phyloP scores from a whole-genome alignment of 1,284 basidiomycete genomes.

The Tilletia caries region DNA sequence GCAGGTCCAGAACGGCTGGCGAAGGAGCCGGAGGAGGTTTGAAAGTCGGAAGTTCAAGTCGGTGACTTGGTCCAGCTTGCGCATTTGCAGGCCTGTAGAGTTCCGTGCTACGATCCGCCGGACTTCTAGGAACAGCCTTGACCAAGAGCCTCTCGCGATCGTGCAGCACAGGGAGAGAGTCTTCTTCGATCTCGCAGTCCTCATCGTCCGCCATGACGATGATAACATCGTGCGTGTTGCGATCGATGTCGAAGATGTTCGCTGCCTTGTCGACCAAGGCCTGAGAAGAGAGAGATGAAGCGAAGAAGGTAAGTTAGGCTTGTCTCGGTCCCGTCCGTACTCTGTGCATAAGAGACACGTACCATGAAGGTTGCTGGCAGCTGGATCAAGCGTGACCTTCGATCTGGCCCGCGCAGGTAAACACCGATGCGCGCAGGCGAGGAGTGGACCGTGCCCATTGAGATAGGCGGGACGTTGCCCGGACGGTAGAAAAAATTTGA shows the following conservation, averaged over 20 bases:
- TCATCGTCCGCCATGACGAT: slow-evolving; percentile 5
- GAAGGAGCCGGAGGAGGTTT: background rate
- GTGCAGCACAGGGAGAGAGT: background rate
- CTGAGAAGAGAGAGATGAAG: background rate
- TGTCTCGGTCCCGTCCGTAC: background rate
- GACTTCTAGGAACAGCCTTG: background rate
- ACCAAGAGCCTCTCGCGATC: background rate
- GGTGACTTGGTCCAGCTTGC: background rate
- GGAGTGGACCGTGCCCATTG: background rate
- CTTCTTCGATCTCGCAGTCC: slow-evolving; percentile 5
- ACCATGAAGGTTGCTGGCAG: slow-evolving; percentile 3
- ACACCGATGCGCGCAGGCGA: background rate
- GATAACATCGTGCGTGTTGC: background rate
- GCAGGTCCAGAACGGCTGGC: background rate
- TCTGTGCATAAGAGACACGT: background rate
- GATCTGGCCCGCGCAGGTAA: background rate
- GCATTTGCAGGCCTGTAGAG: background rate
- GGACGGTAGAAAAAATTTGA: too few species aligned
- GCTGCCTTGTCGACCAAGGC: slow-evolving; percentile 2
- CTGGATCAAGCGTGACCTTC: background rate
- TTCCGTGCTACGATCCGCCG: too few species aligned
- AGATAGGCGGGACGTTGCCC: too few species aligned
- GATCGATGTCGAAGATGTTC: background rate
- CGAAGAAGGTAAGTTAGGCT: too few species aligned
- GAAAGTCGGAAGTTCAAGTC: background rate